Percentiles rank a stretch among this genome's conserved stretches.
These are phyloP conservation scores for Rosa chinensis DNA, from an alignment of 306 rosid species.

Conservation along the genomic window DNA sequence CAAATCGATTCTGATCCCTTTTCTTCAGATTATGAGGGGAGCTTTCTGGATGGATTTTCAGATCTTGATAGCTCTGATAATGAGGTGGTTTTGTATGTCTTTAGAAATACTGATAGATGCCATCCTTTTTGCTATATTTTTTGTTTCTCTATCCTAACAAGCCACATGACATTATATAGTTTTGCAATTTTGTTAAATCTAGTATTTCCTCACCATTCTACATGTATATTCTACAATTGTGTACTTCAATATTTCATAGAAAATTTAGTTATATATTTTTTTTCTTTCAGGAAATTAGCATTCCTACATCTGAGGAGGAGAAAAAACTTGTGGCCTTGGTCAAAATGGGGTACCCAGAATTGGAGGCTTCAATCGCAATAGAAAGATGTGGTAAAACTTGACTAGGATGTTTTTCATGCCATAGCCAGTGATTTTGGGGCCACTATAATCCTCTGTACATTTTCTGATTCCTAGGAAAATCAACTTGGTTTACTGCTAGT, in stretches of 20 bases:
- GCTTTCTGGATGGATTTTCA: constrained; percentile 57
- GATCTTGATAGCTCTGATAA: constrained; percentile 55
- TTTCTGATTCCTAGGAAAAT: not conserved
- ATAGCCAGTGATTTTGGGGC: not conserved
- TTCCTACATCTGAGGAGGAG: constrained; percentile 40
- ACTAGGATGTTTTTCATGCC: not conserved
- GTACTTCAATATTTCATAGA: not conserved
- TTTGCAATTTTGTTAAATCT: not conserved
- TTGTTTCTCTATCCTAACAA: not conserved
- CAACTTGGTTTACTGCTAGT: not conserved
- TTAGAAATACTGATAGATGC: not conserved
- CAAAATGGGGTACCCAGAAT: constrained; percentile 65
- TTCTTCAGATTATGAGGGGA: constrained; percentile 56
- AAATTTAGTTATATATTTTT: constrained; percentile 17
- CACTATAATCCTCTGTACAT: not conserved
- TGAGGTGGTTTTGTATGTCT: constrained; percentile 45
- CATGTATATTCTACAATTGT: not conserved
- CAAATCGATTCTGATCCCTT: constrained; percentile 47
- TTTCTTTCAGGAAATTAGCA: constrained; percentile 52
- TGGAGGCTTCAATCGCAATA: constrained; percentile 69
- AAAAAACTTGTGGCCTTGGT: constrained; percentile 42
- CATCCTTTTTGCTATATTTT: not conserved
- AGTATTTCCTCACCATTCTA: not conserved
- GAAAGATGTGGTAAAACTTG: constrained; percentile 76
- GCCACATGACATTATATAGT: too few species aligned